phyloP scores from a whole-genome alignment of 129 eudicot genomes.

The Apium graveolens region DNA sequence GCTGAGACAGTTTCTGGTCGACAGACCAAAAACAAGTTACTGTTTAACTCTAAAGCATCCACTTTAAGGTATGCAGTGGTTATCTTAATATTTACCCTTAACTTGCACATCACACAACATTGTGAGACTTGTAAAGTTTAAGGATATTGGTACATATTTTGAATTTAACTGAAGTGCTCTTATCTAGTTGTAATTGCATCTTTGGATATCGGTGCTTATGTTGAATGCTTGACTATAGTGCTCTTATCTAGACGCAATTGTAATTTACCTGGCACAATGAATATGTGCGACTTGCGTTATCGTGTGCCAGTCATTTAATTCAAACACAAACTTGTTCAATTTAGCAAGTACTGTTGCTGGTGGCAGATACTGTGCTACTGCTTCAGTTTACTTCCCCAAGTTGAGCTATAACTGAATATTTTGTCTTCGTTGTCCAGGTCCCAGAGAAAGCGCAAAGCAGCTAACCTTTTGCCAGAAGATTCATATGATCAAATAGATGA shows the following conservation, averaged over 20 bases:
- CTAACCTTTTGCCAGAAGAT: constrained; percentile 76
- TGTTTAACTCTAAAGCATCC: constrained; percentile 32
- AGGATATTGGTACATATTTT: neutral
- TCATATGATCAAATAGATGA: constrained; percentile 54
- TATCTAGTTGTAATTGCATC: neutral
- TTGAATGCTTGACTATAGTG: neutral
- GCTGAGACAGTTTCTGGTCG: constrained; percentile 36
- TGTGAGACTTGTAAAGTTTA: neutral
- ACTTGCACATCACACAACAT: neutral
- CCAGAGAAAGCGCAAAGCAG: constrained; percentile 40
- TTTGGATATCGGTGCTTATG: neutral
- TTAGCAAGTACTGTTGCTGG: neutral
- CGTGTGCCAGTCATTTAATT: neutral
- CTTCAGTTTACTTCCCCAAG: neutral
- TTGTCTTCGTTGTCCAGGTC: constrained; percentile 32
- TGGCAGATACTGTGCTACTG: neutral
- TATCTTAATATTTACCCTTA: neutral
- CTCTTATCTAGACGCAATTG: neutral
- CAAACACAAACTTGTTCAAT: neutral
- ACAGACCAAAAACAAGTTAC: constrained; percentile 30
- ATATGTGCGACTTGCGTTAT: neutral
- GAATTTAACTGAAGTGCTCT: neutral
- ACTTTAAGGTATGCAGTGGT: constrained; percentile 39
- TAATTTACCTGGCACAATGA: neutral
- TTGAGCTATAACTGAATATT: neutral